Conservation (phyloP, 2,329 filamentous ascomycete species). For the Aureobasidium sp. region DNA sequence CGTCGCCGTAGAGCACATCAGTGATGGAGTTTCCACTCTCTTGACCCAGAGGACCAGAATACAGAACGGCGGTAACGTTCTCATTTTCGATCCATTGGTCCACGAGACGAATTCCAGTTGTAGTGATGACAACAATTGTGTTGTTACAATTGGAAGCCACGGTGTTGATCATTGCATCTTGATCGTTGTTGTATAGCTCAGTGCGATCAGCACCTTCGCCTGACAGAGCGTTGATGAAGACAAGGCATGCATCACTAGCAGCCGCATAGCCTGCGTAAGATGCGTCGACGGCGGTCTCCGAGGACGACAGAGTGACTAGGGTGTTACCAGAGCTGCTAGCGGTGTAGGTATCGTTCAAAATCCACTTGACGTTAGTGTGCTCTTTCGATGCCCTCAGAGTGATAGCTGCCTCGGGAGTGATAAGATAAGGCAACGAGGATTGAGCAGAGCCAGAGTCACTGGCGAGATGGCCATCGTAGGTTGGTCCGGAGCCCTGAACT, state of each 20-base stretch:
- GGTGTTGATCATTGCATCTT: slow-evolving; percentile 30
- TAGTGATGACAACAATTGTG: slow-evolving; percentile 40
- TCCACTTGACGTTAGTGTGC: slow-evolving; percentile 18
- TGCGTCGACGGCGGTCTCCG: slow-evolving; percentile 29
- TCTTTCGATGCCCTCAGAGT: slow-evolving; percentile 19
- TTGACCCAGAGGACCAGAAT: slow-evolving; percentile 33
- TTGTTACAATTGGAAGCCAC: slow-evolving; percentile 40
- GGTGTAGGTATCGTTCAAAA: slow-evolving; percentile 21
- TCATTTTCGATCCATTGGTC: slow-evolving; percentile 21
- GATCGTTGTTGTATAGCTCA: slow-evolving; percentile 36
- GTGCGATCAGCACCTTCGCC: slow-evolving; percentile 39
- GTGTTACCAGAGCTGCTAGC: slow-evolving; percentile 31
- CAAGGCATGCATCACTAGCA: slow-evolving; percentile 48
- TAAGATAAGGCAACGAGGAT: slow-evolving; percentile 25
- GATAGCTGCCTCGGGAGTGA: slow-evolving; percentile 22
- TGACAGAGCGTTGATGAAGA: slow-evolving; percentile 50
- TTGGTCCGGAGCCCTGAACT: slow-evolving; percentile 30
- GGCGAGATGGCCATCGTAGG: slow-evolving; percentile 37
- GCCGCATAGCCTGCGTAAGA: slow-evolving; percentile 20
- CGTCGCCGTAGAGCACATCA: slow-evolving; percentile 38
- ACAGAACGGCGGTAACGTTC: slow-evolving; percentile 31
- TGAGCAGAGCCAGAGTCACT: slow-evolving; percentile 41
- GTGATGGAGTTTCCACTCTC: slow-evolving; percentile 39
- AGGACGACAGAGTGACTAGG: slow-evolving; percentile 51
- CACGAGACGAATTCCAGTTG: slow-evolving; percentile 21